Conservation (phyloP, 768 basidiomycete species). For the Lentinula raphanica region DNA sequence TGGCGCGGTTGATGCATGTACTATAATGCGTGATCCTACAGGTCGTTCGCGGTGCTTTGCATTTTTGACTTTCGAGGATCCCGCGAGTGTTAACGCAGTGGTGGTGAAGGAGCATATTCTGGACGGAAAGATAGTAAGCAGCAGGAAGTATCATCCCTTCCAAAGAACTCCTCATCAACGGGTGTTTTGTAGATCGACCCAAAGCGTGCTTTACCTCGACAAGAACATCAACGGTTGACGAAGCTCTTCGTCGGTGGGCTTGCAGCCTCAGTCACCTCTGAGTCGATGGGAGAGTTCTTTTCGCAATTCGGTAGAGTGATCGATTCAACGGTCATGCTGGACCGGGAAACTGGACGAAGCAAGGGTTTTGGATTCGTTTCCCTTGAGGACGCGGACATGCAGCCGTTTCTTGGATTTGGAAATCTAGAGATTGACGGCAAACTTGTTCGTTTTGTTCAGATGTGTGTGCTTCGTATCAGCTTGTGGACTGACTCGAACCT, state of each 20-base stretch:
- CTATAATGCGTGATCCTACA: slow-evolving; percentile 96
- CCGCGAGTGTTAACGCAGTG: slow-evolving; percentile 89
- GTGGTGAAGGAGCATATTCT: slow-evolving; percentile 93
- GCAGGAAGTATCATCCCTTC: slow-evolving; percentile 7
- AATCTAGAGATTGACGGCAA: slow-evolving; percentile 94
- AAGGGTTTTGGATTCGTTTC: slow-evolving; percentile 99
- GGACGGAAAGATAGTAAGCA: slow-evolving; percentile 93
- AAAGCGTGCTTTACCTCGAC: slow-evolving; percentile 96
- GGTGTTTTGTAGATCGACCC: slow-evolving; percentile 84
- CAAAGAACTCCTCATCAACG: neutral
- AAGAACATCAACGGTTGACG: slow-evolving; percentile 89
- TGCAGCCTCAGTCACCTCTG: slow-evolving; percentile 86
- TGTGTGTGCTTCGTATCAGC: neutral
- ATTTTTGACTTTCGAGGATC: slow-evolving; percentile 93
- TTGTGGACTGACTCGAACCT: neutral
- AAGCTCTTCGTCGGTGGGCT: slow-evolving; percentile 97
- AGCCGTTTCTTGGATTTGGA: slow-evolving; percentile 82
- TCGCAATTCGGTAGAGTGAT: slow-evolving; percentile 92
- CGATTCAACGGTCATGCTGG: slow-evolving; percentile 98
- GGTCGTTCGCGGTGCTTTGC: slow-evolving; percentile 97
- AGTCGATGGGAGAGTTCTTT: slow-evolving; percentile 91
- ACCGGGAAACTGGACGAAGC: slow-evolving; percentile 89
- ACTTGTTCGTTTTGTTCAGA: slow-evolving; percentile 50
- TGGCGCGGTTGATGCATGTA: slow-evolving; percentile 95
- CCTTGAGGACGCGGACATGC: slow-evolving; percentile 87